Evolutionary conservation across 2,329 filamentous ascomycete genomes (phyloP).

Genomic region (Monosporascus sp.): DNA sequence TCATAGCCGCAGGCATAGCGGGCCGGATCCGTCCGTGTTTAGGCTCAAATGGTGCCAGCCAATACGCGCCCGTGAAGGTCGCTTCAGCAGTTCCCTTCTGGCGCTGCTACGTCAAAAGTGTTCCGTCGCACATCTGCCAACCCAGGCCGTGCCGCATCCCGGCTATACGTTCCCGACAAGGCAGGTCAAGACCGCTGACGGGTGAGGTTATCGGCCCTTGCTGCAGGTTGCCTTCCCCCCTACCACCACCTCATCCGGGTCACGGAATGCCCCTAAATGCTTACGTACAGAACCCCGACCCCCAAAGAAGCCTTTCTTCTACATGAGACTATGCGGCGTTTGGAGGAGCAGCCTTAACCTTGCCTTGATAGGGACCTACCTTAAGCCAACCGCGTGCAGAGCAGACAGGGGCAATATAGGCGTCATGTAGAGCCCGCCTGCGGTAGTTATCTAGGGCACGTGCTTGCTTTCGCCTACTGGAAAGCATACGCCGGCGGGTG

Average conservation of each 20-base stretch:
- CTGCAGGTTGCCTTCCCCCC: neutral
- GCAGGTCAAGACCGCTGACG: neutral
- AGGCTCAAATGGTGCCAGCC: neutral
- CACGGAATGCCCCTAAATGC: too few relatives aligned
- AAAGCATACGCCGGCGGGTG: neutral
- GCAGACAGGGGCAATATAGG: too few relatives aligned
- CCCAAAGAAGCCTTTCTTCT: neutral
- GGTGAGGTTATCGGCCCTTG: neutral
- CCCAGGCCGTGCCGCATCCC: neutral
- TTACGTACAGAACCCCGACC: neutral
- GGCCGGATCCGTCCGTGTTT: neutral
- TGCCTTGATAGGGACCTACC: too few relatives aligned
- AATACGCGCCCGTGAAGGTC: neutral
- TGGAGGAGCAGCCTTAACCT: too few relatives aligned
- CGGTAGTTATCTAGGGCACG: too few relatives aligned
- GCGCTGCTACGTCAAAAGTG: neutral
- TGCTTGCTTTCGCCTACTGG: neutral
- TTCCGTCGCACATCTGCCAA: neutral
- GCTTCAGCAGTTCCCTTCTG: too few relatives aligned
- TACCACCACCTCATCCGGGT: neutral
- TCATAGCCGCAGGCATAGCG: neutral
- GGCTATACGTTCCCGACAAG: neutral
- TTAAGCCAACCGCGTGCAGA: too few relatives aligned
- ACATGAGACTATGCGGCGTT: too few relatives aligned
- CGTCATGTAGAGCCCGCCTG: too few relatives aligned